A percentile compares a stretch with the other conserved stretches of the same genome.
Conservation (phyloP, 2,329 filamentous ascomycete genomes). For the Gaeumannomyces sp. region DNA sequence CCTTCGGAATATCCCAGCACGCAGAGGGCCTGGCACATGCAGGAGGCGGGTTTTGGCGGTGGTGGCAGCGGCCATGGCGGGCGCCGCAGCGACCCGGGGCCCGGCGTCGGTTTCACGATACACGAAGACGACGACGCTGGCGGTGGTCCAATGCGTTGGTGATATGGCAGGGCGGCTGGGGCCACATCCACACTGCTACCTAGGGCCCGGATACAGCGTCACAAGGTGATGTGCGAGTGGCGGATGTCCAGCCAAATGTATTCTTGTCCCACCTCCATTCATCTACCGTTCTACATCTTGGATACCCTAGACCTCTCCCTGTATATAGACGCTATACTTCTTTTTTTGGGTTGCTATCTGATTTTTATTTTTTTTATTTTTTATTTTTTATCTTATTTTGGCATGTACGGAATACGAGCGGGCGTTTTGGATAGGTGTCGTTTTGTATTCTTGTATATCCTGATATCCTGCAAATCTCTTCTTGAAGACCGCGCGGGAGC, state of each 20-base stretch:
- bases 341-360: neutral
- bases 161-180: too few species aligned
- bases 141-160: too few species aligned
- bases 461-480: too few species aligned
- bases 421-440: neutral
- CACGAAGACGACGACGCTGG: slow-evolving; percentile 16
- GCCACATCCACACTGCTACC: too few species aligned
- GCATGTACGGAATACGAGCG: neutral
- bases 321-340: neutral
- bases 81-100: slow-evolving; percentile 1
- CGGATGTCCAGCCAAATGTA: too few species aligned
- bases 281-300: neutral
- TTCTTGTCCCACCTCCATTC: too few species aligned
- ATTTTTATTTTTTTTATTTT: neutral
- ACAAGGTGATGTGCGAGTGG: too few species aligned
- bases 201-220: too few species aligned
- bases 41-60: slow-evolving; percentile 8
- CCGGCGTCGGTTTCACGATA: slow-evolving; percentile 14
- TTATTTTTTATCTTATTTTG: neutral
- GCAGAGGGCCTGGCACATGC: slow-evolving; percentile 33
- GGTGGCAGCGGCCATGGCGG: slow-evolving; percentile 9
- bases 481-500: neutral
- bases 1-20: slow-evolving; percentile 53
- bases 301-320: neutral
- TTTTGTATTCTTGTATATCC: too few species aligned